Conservation (phyloP, 768 basidiomycete genomes). For the Boletus tomentosulus region DNA sequence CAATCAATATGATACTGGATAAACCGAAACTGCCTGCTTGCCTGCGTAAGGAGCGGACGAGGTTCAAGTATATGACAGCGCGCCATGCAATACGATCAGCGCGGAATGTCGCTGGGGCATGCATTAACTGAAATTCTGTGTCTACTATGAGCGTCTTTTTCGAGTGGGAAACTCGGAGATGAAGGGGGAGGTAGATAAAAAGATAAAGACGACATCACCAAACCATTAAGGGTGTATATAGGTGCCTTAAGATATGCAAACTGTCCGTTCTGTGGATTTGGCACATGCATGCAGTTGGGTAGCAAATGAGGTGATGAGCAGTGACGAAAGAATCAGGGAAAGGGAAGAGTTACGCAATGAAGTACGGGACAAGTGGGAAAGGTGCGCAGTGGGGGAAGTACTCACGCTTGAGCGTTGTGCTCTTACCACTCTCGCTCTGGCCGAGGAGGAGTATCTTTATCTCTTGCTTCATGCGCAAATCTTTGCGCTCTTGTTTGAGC, state of each 20-base stretch:
- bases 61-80: constrained; percentile 83
- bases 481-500: constrained; percentile 61
- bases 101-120: constrained; percentile 71
- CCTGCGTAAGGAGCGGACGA: constrained; percentile 79
- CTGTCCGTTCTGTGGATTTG: not conserved
- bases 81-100: constrained; percentile 84
- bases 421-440: constrained; percentile 88
- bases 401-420: constrained; percentile 86
- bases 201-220: constrained; percentile 2
- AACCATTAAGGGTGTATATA: not conserved
- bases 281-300: not conserved
- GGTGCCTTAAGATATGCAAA: not conserved
- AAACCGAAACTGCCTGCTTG: constrained; percentile 29
- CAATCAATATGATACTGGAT: not conserved
- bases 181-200: not conserved
- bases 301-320: not conserved
- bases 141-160: constrained; percentile 17
- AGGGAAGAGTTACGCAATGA: not conserved
- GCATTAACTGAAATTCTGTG: constrained; percentile 79
- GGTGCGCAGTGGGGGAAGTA: constrained; percentile 18
- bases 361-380: constrained; percentile 6
- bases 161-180: not conserved
- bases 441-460: constrained; percentile 79
- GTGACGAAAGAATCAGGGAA: not conserved
- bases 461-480: constrained; percentile 57